Evolutionary conservation across 352 stramenopile genomes (phyloP).

Genomic region (Pythium brachiatum): DNA sequence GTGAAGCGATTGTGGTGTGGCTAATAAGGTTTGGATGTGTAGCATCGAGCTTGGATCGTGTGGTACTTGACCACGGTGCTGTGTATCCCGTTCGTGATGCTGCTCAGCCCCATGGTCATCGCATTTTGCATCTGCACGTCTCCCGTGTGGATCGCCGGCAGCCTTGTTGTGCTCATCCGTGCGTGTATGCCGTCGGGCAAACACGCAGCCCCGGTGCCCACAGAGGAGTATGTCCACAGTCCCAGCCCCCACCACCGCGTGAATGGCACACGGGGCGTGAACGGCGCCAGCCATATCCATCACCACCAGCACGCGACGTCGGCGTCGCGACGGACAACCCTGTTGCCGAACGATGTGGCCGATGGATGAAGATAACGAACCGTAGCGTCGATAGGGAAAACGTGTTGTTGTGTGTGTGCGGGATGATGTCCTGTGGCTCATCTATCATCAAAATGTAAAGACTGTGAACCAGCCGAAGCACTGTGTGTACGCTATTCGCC

Average conservation of each 20-base stretch:
- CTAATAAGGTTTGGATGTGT: background rate
- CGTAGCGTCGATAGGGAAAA: background rate
- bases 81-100: conserved; percentile 68
- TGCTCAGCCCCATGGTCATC: conserved; percentile 76
- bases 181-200: conserved; percentile 36
- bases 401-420: background rate
- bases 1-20: background rate
- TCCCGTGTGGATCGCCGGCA: conserved; percentile 65
- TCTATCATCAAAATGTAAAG: background rate
- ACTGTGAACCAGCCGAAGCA: too few relatives aligned
- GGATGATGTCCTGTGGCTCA: background rate
- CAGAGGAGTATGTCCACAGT: conserved; percentile 44
- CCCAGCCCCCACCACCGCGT: conserved; percentile 18
- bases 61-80: conserved; percentile 68
- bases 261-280: conserved; percentile 19
- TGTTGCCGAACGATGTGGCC: conserved; percentile 10
- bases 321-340: conserved; percentile 10
- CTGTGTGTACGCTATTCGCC: background rate
- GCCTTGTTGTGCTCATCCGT: conserved; percentile 57
- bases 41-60: conserved; percentile 59
- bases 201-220: conserved; percentile 21
- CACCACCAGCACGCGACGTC: conserved; percentile 12
- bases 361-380: conserved; percentile 1
- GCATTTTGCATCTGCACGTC: conserved; percentile 74
- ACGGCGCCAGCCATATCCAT: conserved; percentile 14